phyloP scores from a whole-genome alignment of 225 moss, liverwort and hornwort genomes.

The Marchantia polymorpha region DNA sequence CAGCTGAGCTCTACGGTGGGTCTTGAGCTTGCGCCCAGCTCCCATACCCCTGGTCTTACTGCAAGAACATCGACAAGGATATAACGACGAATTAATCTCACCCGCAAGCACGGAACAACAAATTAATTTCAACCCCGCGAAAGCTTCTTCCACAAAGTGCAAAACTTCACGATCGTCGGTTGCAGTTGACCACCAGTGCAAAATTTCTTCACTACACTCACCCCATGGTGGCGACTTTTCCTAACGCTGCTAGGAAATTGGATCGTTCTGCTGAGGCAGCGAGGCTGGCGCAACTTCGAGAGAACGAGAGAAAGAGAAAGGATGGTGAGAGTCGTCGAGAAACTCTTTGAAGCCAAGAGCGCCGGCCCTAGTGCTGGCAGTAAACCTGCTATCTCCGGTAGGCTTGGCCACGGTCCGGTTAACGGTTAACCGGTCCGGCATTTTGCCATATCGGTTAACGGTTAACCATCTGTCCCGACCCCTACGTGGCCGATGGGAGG shows the following conservation, averaged over 20 bases:
- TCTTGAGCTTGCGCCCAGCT: constrained; percentile 98
- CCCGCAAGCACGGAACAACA: background rate
- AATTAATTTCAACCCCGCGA: background rate
- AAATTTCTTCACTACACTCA: background rate
- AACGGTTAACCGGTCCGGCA: no score
- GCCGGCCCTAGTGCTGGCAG: constrained; percentile 21
- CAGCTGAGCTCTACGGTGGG: constrained; percentile 80
- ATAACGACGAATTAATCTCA: no score
- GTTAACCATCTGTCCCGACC: no score
- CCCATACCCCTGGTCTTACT: constrained; percentile 99
- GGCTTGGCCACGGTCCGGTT: no score
- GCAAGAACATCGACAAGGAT: no score
- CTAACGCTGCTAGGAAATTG: background rate
- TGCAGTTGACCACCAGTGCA: background rate
- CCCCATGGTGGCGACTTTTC: constrained; percentile 14
- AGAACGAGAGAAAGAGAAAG: constrained; percentile 5
- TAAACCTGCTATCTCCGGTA: no score
- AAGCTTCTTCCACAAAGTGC: background rate
- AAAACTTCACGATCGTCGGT: background rate
- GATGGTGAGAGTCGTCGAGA: background rate
- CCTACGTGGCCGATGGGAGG: no score
- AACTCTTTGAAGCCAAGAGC: background rate
- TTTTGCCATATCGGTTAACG: no score
- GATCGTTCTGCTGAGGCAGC: background rate
- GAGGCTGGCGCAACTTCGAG: background rate